Percentiles rank a stretch among this genome's conserved stretches.
These are phyloP conservation scores for Aureobasidium namibiae DNA, from an alignment of 2,329 filamentous ascomycete genomes.

Conservation along the genomic window DNA sequence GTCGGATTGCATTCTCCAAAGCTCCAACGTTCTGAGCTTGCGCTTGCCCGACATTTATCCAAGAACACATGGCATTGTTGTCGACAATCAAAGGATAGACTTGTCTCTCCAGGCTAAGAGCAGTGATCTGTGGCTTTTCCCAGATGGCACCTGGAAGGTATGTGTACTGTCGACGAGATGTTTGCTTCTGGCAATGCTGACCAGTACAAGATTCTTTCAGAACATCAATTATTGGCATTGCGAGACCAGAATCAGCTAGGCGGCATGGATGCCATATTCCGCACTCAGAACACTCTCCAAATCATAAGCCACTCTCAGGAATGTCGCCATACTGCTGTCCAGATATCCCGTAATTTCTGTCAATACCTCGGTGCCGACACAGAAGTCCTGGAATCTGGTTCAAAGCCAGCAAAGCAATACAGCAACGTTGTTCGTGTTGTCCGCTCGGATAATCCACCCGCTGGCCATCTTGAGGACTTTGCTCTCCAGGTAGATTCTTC, in stretches of 20 bases:
- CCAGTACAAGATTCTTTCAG: background rate
- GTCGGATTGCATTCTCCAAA: conserved; percentile 30
- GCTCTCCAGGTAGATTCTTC: conserved; percentile 24
- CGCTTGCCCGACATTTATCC: conserved; percentile 14
- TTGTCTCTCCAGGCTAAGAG: background rate
- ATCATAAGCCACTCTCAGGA: conserved; percentile 30
- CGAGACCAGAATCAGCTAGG: conserved; percentile 44
- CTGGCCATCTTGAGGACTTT: conserved; percentile 19
- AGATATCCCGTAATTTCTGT: conserved; percentile 49
- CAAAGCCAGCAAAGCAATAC: conserved; percentile 13
- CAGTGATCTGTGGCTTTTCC: background rate
- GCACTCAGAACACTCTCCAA: conserved; percentile 37
- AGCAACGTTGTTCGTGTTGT: conserved; percentile 41
- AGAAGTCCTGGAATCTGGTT: conserved; percentile 27
- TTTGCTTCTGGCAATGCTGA: background rate
- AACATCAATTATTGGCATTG: background rate
- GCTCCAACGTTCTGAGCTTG: conserved; percentile 34
- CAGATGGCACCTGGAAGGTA: conserved; percentile 7
- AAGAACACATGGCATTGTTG: background rate
- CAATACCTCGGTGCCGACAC: conserved; percentile 51
- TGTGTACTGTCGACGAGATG: background rate
- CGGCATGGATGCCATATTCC: conserved; percentile 45
- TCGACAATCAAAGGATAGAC: background rate
- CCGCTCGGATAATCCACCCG: conserved; percentile 22
- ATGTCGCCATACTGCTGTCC: conserved; percentile 37